These are phyloP conservation scores for Chloranthus sessilifolius DNA, from an alignment of 164 flowering plant genomes.

Conservation along the genomic window DNA sequence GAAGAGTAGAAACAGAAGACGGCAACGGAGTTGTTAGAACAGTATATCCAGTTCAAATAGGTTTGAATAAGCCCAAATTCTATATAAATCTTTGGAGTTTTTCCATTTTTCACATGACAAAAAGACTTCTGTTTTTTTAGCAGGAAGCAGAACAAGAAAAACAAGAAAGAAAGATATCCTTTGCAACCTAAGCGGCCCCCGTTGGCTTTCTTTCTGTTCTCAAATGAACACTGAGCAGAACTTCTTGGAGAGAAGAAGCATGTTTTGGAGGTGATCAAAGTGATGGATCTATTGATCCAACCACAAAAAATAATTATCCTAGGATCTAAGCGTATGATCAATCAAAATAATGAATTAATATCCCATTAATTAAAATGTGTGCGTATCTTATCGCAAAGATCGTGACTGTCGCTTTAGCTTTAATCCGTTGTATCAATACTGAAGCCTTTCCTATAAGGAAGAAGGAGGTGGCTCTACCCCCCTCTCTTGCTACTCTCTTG, in stretches of 20 bases:
- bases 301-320: no score
- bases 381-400: no score
- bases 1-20: conserved; percentile 90
- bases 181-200: conserved; percentile 77
- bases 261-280: conserved; percentile 62
- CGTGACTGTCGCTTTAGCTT: no score
- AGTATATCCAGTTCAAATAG: conserved; percentile 74
- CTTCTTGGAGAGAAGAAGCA: conserved; percentile 52
- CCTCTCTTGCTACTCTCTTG: no score
- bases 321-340: no score
- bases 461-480: no score
- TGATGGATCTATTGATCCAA: no score
- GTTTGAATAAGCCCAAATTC: not conserved
- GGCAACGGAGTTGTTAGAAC: conserved; percentile 89
- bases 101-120: not conserved
- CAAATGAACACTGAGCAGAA: conserved; percentile 57
- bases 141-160: conserved; percentile 43
- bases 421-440: no score
- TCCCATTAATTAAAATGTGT: no score
- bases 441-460: no score
- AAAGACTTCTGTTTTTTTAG: not conserved
- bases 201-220: conserved; percentile 68
- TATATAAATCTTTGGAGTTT: not conserved
- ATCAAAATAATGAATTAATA: no score
- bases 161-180: conserved; percentile 76